Evolutionary conservation across 768 basidiomycete genomes (phyloP), one percentile per base, ranked within the genome.

Genomic region (Kwoniella botswanensis): DNA sequence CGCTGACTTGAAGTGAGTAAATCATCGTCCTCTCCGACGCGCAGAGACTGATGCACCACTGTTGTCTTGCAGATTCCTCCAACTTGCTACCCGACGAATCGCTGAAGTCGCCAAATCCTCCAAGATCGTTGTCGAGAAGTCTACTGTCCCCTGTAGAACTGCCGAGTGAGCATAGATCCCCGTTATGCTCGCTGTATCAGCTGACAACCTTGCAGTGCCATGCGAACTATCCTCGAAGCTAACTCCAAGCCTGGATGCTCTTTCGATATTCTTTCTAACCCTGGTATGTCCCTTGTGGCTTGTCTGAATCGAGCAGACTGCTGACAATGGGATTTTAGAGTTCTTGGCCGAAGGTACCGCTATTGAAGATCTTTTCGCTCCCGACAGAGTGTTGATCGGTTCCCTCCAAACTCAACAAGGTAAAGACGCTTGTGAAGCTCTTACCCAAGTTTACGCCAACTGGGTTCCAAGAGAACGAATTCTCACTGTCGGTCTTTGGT

Each of bases 41-140:
- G 22, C 53, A 35, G 29, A 41, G 9, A 15, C 50, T 17, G 50
- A 29, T 59, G 9, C 5, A 59, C 24, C 1, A 35, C 35, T 35
- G 6, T 35, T 35, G 35, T 35, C 7, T 35, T 35, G 35, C 35
- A 98, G 96, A 87, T 98, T 96, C 85, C 93, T 99, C 73, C 97
- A 99, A 82, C 89, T 92, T 41, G 97, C 96, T 63, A 99, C 97
- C 35, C 93, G 97, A 76, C 92, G 92, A 76, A 98, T 99, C 75
- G 97, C 97, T 54, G 89, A 88, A 55, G 91, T 98, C 68, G 93
- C 97, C 58, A 91, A 86, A 24, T 90, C 92, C 1, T 91, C 89
- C 83, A 99, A 99, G 87, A 98, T 99, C 78, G 97, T 99, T 64
- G 95, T 99, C 71, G 97, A 99, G 83, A 99, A 99, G 85, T 98